Evolutionary conservation across 352 stramenopile genomes (phyloP), one percentile per base, ranked within the genome.

Genomic region (Phytophthora vignae): DNA sequence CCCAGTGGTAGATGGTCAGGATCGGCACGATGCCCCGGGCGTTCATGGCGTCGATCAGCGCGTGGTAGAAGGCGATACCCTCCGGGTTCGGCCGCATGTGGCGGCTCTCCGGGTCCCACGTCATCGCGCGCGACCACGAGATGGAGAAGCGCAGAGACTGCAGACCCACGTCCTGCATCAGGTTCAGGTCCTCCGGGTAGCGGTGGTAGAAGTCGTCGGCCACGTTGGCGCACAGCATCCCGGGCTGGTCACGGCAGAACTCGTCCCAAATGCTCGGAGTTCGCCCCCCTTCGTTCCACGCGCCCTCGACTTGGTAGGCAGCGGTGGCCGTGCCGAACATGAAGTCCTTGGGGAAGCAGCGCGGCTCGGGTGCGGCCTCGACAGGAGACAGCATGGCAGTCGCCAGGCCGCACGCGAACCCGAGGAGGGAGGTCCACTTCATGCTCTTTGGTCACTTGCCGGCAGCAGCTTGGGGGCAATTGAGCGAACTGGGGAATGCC

Each of bases 121-220:
- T 76, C 72, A 76, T 78, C 1, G 55, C 60, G 22, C 71, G 66
- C 14, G 71, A 78, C 71, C 71, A 78, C 3, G 71, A 75, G n/a
- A 73, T 69, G 27, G 68, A 77, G 59, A 77, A 77, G 14, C 95
- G 85, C 71, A 98, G 98, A 11, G 90, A 85, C 68, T 96, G 85
- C 1, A 98, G 58, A 11, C 92, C 91, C 36, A 97, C 67, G 22
- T 81, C 58, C 55, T 89, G 82, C 90, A 98, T 97, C 11, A 98
- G 67, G 48, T 84, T 42, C 15, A 99, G 74, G 77, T 99, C 95
- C 48, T 94, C 65, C 44, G 88, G 62, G 69, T 87, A 96, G 25
- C 78, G 77, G 74, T 98, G 83, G 67, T 95, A 98, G 67, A 97
- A 92, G 80, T 98, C 93, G 78, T 92, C 94, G 5, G 91, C 92